Evolutionary conservation across 129 eudicot species (phyloP), one percentile per base, ranked within the genome.

Genomic region (Helichrysum umbraculigerum): DNA sequence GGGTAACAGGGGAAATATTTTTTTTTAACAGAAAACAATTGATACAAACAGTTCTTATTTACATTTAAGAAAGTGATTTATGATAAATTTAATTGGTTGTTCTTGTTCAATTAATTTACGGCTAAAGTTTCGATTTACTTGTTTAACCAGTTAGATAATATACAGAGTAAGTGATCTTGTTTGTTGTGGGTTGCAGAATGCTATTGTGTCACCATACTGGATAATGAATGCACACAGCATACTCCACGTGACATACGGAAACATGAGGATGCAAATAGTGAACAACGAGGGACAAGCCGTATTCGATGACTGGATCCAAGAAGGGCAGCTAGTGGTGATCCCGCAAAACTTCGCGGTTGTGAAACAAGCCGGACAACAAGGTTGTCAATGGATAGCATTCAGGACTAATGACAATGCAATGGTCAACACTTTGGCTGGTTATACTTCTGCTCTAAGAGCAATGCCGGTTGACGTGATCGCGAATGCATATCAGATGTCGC

Each of bases 351-450:
- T 79, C 17, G 98, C 84, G 16, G 87, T 86, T 58, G 86, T 80
- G 80, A 88, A 85, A 78, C 87, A 85, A 68, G 96, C 96, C 0
- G 75, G 83, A 39, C 81, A 86, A 35, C 60, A 83, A 54, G 98
- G 96, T 14, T 86, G 87, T 84, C 76, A 79, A 76, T 92, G 92
- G 90, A 81, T 92, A n/a, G 68, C 85, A 11, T 90, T 92, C 85
- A 90, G 84, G 83, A 92, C 98, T 32, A 86, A 83, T 32, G 98
- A 86, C 75, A 90, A 92, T 73, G 90, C 96, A 3, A 75, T 92
- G 89, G 66, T 81, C 34, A 91, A 68, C 75, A 81, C 92, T 7
- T 61, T 90, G 20, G 92, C 95, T 10, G 98, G 98, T 20, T 72
- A 87, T 6, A 83, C 79, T 9, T 90, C 96, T 1, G 83, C 78